Conservation (phyloP, 192 early-diverging fungal genomes). For the Entomortierella lignicola region DNA sequence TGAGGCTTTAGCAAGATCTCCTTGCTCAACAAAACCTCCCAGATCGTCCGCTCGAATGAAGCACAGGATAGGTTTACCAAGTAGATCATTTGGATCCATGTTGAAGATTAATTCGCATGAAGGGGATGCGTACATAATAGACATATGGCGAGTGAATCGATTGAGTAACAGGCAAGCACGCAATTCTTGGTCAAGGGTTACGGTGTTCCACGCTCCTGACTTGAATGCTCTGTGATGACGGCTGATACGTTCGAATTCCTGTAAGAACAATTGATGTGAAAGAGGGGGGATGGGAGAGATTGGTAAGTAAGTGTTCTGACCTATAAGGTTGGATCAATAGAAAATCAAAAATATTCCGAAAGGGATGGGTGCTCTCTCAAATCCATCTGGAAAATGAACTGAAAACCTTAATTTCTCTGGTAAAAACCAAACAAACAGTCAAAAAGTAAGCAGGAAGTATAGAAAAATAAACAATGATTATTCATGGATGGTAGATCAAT, state of each 20-base stretch:
- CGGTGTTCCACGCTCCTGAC: conserved; percentile 13
- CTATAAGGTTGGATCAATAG: too few relatives aligned
- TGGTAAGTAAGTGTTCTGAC: neutral
- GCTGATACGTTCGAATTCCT: conserved; percentile 4
- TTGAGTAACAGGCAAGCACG: conserved; percentile 45
- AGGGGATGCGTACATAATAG: conserved; percentile 33
- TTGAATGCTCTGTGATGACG: conserved; percentile 26
- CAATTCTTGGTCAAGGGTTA: conserved; percentile 8
- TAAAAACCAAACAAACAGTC: too few relatives aligned
- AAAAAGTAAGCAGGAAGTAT: too few relatives aligned
- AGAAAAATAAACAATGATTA: too few relatives aligned
- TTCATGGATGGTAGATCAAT: too few relatives aligned
- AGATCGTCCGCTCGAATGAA: conserved; percentile 44
- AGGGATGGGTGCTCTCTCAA: too few relatives aligned
- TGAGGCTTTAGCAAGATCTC: conserved; percentile 24
- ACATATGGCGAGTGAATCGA: conserved; percentile 16
- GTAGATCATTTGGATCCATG: conserved; percentile 6
- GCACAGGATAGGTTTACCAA: conserved; percentile 25
- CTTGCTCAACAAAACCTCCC: conserved; percentile 19
- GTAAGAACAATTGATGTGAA: neutral
- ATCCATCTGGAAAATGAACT: too few relatives aligned
- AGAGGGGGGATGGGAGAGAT: neutral
- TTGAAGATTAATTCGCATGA: conserved; percentile 20
- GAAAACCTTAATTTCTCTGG: too few relatives aligned
- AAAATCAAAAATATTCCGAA: too few relatives aligned